A percentile compares a stretch with the other conserved stretches of the same genome.
phyloP scores from a whole-genome alignment of 2,329 filamentous ascomycete species.

The Pyrenochaeta sp. region DNA sequence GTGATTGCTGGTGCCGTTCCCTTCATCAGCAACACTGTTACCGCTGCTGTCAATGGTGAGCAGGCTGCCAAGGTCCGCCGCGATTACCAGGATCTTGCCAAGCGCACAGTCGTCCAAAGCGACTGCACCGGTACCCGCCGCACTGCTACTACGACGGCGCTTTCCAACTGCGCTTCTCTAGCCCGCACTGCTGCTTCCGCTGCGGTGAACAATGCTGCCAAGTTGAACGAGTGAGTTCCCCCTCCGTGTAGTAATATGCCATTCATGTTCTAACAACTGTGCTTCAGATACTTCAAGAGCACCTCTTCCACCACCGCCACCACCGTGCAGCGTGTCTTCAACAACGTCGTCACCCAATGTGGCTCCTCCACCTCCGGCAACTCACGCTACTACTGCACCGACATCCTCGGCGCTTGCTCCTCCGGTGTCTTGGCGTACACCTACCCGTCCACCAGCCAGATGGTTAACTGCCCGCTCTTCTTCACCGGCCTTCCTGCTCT shows the following conservation, averaged over 20 bases:
- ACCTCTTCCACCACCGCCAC: conserved; percentile 55
- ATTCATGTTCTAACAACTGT: not conserved
- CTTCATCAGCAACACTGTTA: conserved; percentile 66
- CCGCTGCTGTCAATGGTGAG: conserved; percentile 63
- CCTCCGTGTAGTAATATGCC: not conserved
- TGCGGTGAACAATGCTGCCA: conserved; percentile 58
- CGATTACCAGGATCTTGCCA: conserved; percentile 54
- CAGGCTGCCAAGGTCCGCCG: conserved; percentile 60
- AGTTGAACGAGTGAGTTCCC: conserved; percentile 60
- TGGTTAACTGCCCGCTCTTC: conserved; percentile 68
- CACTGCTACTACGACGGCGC: conserved; percentile 57
- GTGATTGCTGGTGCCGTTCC: conserved; percentile 58
- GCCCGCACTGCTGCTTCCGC: conserved; percentile 61
- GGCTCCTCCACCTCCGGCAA: conserved; percentile 58
- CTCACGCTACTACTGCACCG: conserved; percentile 66
- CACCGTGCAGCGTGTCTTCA: conserved; percentile 62
- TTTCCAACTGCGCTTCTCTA: conserved; percentile 62
- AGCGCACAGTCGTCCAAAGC: conserved; percentile 61
- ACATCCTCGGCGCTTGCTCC: conserved; percentile 61
- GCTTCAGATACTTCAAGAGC: conserved; percentile 64
- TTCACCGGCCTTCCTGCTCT: conserved; percentile 62
- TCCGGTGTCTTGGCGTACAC: conserved; percentile 67
- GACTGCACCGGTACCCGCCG: conserved; percentile 62
- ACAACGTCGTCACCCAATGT: conserved; percentile 64
- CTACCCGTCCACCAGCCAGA: conserved; percentile 59